These are phyloP conservation scores for Neurospora cerealis DNA, from an alignment of 495 filamentous ascomycete genomes.

Conservation along the genomic window DNA sequence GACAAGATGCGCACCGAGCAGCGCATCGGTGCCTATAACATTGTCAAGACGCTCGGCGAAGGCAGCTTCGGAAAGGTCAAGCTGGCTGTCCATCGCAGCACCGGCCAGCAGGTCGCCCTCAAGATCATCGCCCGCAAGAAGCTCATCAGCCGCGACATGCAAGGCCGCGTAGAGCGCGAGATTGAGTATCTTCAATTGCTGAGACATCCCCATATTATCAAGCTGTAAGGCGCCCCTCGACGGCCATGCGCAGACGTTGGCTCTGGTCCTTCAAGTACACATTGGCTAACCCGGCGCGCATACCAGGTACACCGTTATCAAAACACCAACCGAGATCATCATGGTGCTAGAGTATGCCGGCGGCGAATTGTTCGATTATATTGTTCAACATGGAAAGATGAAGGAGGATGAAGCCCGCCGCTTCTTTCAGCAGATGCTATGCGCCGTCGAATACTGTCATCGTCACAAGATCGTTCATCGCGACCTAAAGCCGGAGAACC, in stretches of 20 bases:
- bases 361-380: conserved; percentile 93
- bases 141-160: conserved; percentile 92
- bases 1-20: conserved; percentile 52
- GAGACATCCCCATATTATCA: conserved; percentile 97
- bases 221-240: conserved; percentile 53
- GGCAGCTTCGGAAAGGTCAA: conserved; percentile 98
- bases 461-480: conserved; percentile 97
- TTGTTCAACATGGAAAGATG: conserved; percentile 84
- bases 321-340: conserved; percentile 84
- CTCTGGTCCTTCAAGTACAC: conserved; percentile 1
- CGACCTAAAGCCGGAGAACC: conserved; percentile 94
- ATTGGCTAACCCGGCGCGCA: conserved; percentile 1
- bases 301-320: conserved; percentile 88
- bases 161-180: conserved; percentile 90
- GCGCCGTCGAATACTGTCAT: conserved; percentile 97
- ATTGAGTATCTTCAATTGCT: conserved; percentile 95
- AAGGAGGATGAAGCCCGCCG: conserved; percentile 80
- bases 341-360: conserved; percentile 99
- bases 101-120: conserved; percentile 85
- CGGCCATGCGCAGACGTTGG: neutral
- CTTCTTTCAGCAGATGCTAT: conserved; percentile 99
- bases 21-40: conserved; percentile 81
- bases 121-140: conserved; percentile 97
- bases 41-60: conserved; percentile 85
- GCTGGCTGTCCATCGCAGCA: conserved; percentile 82